A percentile compares a stretch with the other conserved stretches of the same genome.
phyloP scores from a whole-genome alignment of 495 filamentous ascomycete genomes.

The Xanthoparmelia taractica region DNA sequence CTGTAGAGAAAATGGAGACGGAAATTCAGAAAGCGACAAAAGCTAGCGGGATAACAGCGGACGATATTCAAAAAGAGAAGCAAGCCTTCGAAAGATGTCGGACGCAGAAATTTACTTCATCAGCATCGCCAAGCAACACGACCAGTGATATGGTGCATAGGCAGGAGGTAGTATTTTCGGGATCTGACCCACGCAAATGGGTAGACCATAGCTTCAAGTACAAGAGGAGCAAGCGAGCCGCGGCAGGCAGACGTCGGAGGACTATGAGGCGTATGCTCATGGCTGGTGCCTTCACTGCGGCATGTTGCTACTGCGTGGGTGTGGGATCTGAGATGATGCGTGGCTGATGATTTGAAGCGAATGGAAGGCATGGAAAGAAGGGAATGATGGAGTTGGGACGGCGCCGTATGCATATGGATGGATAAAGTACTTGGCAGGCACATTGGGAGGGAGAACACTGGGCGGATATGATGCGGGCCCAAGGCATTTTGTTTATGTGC shows the following conservation, averaged over 20 bases:
- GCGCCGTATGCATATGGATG: no score
- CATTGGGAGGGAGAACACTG: not conserved
- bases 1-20: not conserved
- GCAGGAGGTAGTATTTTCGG: constrained; percentile 53
- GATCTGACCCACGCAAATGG: constrained; percentile 30
- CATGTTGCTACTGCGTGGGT: constrained; percentile 58
- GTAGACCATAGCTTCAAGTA: constrained; percentile 26
- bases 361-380: not conserved
- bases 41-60: not conserved
- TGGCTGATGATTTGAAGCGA: not conserved
- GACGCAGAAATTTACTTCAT: not conserved
- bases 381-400: not conserved
- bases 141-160: constrained; percentile 45
- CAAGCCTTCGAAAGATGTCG: not conserved
- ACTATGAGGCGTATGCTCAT: constrained; percentile 46
- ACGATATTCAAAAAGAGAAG: not conserved
- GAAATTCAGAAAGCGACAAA: not conserved
- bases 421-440: not conserved
- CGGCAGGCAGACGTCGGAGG: constrained; percentile 27
- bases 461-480: not conserved
- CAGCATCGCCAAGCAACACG: not conserved
- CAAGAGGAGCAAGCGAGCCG: constrained; percentile 25
- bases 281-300: constrained; percentile 53
- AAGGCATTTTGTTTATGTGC: not conserved
- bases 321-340: constrained; percentile 63